Evolutionary conservation across 2,329 filamentous ascomycete genomes (phyloP), one percentile per base, ranked within the genome.

Genomic region (Piedraia hortae): DNA sequence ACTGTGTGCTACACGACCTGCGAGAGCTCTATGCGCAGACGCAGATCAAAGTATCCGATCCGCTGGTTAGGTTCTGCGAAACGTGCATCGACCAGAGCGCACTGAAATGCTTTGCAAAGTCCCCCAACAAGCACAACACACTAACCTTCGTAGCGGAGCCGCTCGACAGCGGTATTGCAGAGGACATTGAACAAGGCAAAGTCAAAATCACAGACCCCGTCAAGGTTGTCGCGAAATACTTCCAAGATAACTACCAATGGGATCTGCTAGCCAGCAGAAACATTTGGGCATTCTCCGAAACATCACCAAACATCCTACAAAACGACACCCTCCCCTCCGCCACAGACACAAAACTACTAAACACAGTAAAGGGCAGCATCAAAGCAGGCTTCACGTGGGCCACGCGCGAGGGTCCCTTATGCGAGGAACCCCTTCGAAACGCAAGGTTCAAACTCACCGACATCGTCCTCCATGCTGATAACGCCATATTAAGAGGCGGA

Each of bases 91-190:
- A 97, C 45, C 89, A 85, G 33, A 91, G 78, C 10, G 80, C 80
- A 10, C 91, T 89, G 27, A 91, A 91, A 49, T 97, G 85, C 50
- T 97, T 91, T 44, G 82, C 85, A 11, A 66, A 90, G 34, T 93
- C 85, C 2, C 85, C 85, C 2, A 97, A 97, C 53, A 97, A 97
- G 52, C 91, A 91, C 54, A 97, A 97, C 53, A 90, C 89, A 46
- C 72, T 97, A 37, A 93, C 85, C 16, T 91, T 97, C 75, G 73
- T 93, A 26, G 85, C 85, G 3, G 85, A 97, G 44, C 82, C 85
- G 15, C 53, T 97, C 8, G 85, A 97, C 34, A 73, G 88, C 35
- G 85, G 85, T 9, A 89, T 97, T 30, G 77, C 82, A 4, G 68
- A 74, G 37, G 85, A 97, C 37, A 93, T 97, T 31, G 85, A 97